These are phyloP conservation scores for Tanacetum coccineum DNA, from an alignment of 129 eudicot species.

Conservation along the genomic window DNA sequence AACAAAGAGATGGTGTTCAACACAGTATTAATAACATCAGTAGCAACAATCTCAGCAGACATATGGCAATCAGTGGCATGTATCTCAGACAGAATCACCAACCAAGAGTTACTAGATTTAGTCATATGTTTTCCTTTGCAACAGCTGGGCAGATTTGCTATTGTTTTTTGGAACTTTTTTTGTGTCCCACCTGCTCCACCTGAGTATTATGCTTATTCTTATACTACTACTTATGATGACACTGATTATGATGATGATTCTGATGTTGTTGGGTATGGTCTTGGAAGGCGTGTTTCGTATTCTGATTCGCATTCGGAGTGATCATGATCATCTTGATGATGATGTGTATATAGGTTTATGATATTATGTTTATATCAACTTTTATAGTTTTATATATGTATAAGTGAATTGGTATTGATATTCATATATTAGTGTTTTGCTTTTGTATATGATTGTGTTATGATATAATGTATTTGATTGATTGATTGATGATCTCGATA, in stretches of 20 bases:
- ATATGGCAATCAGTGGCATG: slow-evolving; percentile 56
- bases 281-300: slow-evolving; percentile 23
- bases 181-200: slow-evolving; percentile 51
- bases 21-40: slow-evolving; percentile 41
- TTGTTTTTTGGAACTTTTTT: slow-evolving; percentile 49
- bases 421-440: no score
- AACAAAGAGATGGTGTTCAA: slow-evolving; percentile 51
- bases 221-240: slow-evolving; percentile 17
- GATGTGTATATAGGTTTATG: slow-evolving; percentile 9
- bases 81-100: slow-evolving; percentile 40
- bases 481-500: background rate
- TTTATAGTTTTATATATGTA: no score
- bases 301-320: slow-evolving; percentile 47
- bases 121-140: slow-evolving; percentile 55
- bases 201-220: slow-evolving; percentile 19
- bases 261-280: slow-evolving; percentile 32
- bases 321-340: no score
- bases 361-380: slow-evolving; percentile 18
- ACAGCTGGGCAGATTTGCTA: slow-evolving; percentile 45
- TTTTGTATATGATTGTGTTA: no score
- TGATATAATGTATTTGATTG: no score
- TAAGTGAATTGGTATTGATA: background rate
- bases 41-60: slow-evolving; percentile 49
- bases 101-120: slow-evolving; percentile 44
- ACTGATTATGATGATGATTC: slow-evolving; percentile 23